Conservation (phyloP, 192 early-diverging fungal genomes). For the Thoreauomyces humboldtii region DNA sequence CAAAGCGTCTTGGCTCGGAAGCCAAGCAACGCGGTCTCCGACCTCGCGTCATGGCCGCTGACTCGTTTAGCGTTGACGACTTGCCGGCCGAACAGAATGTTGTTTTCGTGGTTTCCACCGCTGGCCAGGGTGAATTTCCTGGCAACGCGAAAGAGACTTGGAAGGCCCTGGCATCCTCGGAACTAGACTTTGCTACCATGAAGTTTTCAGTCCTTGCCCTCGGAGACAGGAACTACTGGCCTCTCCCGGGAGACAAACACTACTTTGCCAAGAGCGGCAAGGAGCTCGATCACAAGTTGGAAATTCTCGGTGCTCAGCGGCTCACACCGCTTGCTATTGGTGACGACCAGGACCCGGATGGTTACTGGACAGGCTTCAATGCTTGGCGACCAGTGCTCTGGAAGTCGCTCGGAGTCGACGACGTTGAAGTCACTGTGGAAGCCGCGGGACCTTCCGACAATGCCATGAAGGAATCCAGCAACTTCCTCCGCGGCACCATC, state of each 20-base stretch:
- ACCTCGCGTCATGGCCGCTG: constrained; percentile 75
- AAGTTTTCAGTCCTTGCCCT: constrained; percentile 82
- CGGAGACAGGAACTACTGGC: constrained; percentile 97
- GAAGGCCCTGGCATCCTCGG: constrained; percentile 67
- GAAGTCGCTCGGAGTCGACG: constrained; percentile 75
- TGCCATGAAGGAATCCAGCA: constrained; percentile 88
- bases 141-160: constrained; percentile 86
- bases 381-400: constrained; percentile 80
- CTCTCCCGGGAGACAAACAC: constrained; percentile 80
- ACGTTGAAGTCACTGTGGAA: constrained; percentile 58
- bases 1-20: constrained; percentile 77
- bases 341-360: constrained; percentile 94
- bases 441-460: constrained; percentile 77
- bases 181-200: constrained; percentile 63
- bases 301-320: constrained; percentile 68
- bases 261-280: constrained; percentile 92
- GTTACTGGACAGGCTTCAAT: constrained; percentile 77
- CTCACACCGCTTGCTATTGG: constrained; percentile 71
- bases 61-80: constrained; percentile 79
- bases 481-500: constrained; percentile 92
- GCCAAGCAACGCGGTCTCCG: constrained; percentile 83
- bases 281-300: constrained; percentile 78
- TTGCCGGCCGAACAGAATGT: constrained; percentile 75
- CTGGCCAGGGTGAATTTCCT: constrained; percentile 97
- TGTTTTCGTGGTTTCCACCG: constrained; percentile 77